A percentile compares a stretch with the other conserved stretches of the same genome.
phyloP scores from a whole-genome alignment of 768 basidiomycete species.

The Filobasidium wieringae region DNA sequence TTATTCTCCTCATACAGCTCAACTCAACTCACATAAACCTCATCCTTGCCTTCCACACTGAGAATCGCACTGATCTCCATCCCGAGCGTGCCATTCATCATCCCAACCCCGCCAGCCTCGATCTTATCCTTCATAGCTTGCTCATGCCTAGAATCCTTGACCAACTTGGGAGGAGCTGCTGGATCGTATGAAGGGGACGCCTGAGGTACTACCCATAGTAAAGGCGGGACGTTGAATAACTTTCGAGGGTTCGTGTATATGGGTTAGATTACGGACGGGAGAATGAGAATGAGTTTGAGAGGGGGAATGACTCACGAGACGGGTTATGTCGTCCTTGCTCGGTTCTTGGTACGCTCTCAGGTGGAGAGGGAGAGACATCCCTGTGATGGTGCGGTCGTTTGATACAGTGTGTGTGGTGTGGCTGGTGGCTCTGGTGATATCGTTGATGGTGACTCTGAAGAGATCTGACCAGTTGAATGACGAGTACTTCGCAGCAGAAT shows the following conservation, averaged over 20 bases:
- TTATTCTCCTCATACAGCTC: background rate
- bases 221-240: slow-evolving; percentile 66
- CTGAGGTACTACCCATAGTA: slow-evolving; percentile 17
- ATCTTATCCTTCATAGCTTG: slow-evolving; percentile 11
- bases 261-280: no score
- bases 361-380: slow-evolving; percentile 44
- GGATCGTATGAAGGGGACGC: background rate
- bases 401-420: no score
- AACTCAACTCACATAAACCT: slow-evolving; percentile 66
- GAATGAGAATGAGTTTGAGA: no score
- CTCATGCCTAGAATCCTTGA: slow-evolving; percentile 12
- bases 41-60: slow-evolving; percentile 73
- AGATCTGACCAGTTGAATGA: background rate
- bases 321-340: slow-evolving; percentile 68
- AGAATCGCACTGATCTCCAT: slow-evolving; percentile 86
- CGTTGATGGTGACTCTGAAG: no score
- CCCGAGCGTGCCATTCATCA: slow-evolving; percentile 28
- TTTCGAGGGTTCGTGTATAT: no score
- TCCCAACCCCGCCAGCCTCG: slow-evolving; percentile 17
- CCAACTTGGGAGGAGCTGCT: slow-evolving; percentile 18
- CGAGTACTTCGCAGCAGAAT: background rate
- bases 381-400: no score
- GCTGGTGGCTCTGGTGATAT: no score
- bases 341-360: slow-evolving; percentile 87
- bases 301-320: no score